A percentile compares a stretch with the other conserved stretches of the same genome.
These are phyloP conservation scores for Metschnikowia drakensbergensis DNA, from an alignment of 805 yeast genomes.

Conservation along the genomic window DNA sequence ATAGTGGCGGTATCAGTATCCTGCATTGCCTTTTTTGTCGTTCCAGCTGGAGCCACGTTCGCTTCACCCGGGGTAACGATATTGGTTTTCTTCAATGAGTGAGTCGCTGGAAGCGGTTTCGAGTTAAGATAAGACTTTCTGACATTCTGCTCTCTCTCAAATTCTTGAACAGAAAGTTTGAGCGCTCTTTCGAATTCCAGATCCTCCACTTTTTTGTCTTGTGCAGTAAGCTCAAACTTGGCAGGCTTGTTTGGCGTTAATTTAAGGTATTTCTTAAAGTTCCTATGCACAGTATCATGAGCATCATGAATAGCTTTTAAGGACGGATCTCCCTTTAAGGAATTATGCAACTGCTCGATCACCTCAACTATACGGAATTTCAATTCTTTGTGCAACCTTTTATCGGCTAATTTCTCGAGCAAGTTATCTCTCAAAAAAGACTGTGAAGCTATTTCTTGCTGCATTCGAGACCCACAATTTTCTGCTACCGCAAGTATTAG, in stretches of 20 bases:
- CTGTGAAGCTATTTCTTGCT: constrained; percentile 40
- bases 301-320: constrained; percentile 66
- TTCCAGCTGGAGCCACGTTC: not conserved
- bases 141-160: constrained; percentile 37
- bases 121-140: constrained; percentile 24
- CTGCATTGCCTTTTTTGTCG: not conserved
- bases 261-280: constrained; percentile 30
- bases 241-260: constrained; percentile 53
- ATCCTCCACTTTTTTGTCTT: constrained; percentile 61
- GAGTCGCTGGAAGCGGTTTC: constrained; percentile 37
- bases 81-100: constrained; percentile 6
- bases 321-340: constrained; percentile 73
- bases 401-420: constrained; percentile 46
- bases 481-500: constrained; percentile 39
- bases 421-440: constrained; percentile 33
- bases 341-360: constrained; percentile 58
- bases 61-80: not conserved
- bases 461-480: constrained; percentile 44
- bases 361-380: constrained; percentile 64
- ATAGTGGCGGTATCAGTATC: constrained; percentile 27
- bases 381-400: constrained; percentile 60
- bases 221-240: constrained; percentile 45
- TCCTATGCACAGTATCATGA: constrained; percentile 44
- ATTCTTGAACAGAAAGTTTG: constrained; percentile 67
- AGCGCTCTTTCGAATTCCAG: constrained; percentile 75